Conservation (phyloP, 2,329 filamentous ascomycete species). For the Thermothelomyces thermophilus region DNA sequence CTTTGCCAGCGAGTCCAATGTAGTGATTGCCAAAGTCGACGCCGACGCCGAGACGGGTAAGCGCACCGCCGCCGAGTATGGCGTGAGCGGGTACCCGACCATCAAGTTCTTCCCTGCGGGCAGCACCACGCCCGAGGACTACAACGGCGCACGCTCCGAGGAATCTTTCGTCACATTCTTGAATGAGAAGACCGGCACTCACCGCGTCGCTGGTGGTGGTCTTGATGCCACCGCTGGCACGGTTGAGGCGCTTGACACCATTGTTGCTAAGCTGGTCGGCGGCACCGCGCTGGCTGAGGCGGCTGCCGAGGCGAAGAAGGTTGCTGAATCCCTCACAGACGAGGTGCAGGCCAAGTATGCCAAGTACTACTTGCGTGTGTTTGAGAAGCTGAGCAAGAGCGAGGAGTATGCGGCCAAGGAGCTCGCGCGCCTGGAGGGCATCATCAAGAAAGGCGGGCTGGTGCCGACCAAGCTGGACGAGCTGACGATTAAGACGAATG, state of each 20-base stretch:
- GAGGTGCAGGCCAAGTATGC: constrained; percentile 66
- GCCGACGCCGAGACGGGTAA: constrained; percentile 85
- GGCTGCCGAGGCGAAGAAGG: constrained; percentile 64
- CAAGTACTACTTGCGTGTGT: constrained; percentile 88
- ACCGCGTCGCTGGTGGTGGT: constrained; percentile 73
- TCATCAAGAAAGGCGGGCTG: constrained; percentile 80
- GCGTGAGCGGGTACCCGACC: constrained; percentile 82
- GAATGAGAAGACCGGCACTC: constrained; percentile 83
- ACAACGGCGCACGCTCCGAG: constrained; percentile 71
- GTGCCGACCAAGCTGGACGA: constrained; percentile 84
- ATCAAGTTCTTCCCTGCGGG: constrained; percentile 97
- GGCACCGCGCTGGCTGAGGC: constrained; percentile 57
- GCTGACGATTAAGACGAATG: constrained; percentile 77
- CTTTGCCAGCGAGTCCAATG: constrained; percentile 69
- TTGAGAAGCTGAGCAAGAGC: constrained; percentile 75
- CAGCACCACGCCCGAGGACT: constrained; percentile 62
- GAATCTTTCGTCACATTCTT: constrained; percentile 70
- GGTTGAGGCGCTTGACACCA: constrained; percentile 66
- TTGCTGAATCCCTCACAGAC: constrained; percentile 58
- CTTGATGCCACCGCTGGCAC: constrained; percentile 76
- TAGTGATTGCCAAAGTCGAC: constrained; percentile 92
- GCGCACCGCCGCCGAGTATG: constrained; percentile 65
- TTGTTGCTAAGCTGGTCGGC: constrained; percentile 70
- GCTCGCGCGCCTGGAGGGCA: constrained; percentile 67
- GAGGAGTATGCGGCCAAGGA: constrained; percentile 80